These are phyloP conservation scores for Aspergillus sclerotioniger DNA, from an alignment of 495 filamentous ascomycete genomes.

Conservation along the genomic window DNA sequence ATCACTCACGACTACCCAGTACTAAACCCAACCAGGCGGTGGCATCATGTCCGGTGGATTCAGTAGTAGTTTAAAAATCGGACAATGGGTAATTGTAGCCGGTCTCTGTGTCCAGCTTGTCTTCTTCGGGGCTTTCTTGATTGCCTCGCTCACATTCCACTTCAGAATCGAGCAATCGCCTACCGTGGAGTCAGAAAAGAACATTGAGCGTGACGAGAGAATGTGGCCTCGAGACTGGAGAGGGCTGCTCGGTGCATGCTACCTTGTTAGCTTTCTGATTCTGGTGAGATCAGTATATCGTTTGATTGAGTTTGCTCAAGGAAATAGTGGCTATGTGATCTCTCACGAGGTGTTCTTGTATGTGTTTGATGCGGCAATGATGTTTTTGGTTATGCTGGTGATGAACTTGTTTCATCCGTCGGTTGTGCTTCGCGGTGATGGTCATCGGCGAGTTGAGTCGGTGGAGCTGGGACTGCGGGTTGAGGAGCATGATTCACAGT, in stretches of 20 bases:
- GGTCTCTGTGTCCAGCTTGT: slow-evolving; percentile 42
- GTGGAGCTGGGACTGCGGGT: not conserved
- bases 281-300: slow-evolving; percentile 60
- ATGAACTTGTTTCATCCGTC: slow-evolving; percentile 38
- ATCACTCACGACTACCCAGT: not conserved
- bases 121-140: slow-evolving; percentile 43
- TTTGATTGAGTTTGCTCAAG: slow-evolving; percentile 61
- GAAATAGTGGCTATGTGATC: slow-evolving; percentile 48
- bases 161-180: slow-evolving; percentile 27
- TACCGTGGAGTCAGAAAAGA: slow-evolving; percentile 15
- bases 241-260: slow-evolving; percentile 44
- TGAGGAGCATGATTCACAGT: not conserved
- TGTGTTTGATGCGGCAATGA: slow-evolving; percentile 58
- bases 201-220: not conserved
- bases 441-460: not conserved
- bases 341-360: slow-evolving; percentile 58
- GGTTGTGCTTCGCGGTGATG: not conserved
- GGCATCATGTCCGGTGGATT: slow-evolving; percentile 20
- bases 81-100: slow-evolving; percentile 41
- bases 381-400: slow-evolving; percentile 51
- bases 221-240: slow-evolving; percentile 20
- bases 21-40: slow-evolving; percentile 16
- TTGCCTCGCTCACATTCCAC: slow-evolving; percentile 35
- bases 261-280: slow-evolving; percentile 51
- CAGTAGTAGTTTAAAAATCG: slow-evolving; percentile 19